Base-by-base conservation (phyloP, 768 basidiomycete genomes). In the Mycena belliarum region DNA sequence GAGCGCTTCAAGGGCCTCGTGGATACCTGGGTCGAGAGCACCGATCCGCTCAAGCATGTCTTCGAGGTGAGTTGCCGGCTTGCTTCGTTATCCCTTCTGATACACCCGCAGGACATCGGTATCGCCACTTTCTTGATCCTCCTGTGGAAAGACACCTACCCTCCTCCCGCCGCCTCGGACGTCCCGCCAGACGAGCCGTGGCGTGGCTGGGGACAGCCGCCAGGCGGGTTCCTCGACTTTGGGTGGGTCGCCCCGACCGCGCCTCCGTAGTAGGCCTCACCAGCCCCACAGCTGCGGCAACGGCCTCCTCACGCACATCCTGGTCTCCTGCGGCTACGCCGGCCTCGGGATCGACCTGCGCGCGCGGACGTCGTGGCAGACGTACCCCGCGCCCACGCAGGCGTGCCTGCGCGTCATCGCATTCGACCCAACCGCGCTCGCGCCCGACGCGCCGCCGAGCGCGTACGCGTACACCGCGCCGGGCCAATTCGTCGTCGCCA, bases 101-200 rank as follows among this genome's bases (percentile, higher is more conserved):
- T 14, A 23, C 32, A 8, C 32, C 38, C 16, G 29, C 64, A 96
- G 90, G 96, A 98, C 69, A 93, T 98, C 33, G 93, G 93, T 16
- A 95, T 98, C 41, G 94, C 94, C 3, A 93, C 93, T 2, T 98
- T 91, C 70, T 77, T 98, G 25, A 93, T 98, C 73, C 79, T 96
- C 1, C 74, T 98, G 4, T 98, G 96, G 96, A 92, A 89, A 65
- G 77, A 83, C 33, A 86, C 85, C 15, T 96, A 84, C 66, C 66
- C 62, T 15, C 32, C 59, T 26, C 35, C 49, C 43, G 49, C 52
- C 40, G 46, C 46, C 9, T 28, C 57, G 4, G 46, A 61, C 12
- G 20, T 37, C 12, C 60, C 69, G 50, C 32, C 61, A 25, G 60
- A 72, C 28, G 68, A 74, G 26, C 84, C 87, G 0, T 92, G 91